phyloP scores from a whole-genome alignment of 495 filamentous ascomycete genomes.

The Aspergillus haitiensis region DNA sequence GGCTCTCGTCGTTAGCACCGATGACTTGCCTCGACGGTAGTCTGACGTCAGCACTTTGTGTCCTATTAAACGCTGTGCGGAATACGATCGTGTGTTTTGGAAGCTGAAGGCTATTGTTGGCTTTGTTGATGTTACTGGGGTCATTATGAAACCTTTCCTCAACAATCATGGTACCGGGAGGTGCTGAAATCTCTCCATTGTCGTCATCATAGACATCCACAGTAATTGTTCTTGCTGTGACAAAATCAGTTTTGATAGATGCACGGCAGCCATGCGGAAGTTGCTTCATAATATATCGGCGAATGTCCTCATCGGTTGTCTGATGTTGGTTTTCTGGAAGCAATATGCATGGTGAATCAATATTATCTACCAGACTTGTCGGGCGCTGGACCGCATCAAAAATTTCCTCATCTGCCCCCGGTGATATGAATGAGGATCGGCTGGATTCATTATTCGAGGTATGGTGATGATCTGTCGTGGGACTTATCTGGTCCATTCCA shows the following conservation, averaged over 20 bases:
- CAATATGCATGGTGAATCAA: constrained; percentile 28
- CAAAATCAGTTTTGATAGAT: constrained; percentile 63
- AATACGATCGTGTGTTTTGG: constrained; percentile 49
- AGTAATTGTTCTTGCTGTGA: constrained; percentile 68
- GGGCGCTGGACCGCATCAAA: constrained; percentile 52
- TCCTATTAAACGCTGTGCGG: constrained; percentile 46
- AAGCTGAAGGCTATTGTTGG: constrained; percentile 21
- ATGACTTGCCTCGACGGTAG: constrained; percentile 22
- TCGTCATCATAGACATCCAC: constrained; percentile 68
- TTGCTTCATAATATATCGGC: constrained; percentile 47
- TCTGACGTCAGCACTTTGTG: constrained; percentile 42
- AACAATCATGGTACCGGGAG: constrained; percentile 66
- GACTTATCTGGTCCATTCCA: constrained; percentile 39
- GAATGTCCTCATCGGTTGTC: constrained; percentile 47
- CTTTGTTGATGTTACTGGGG: constrained; percentile 26
- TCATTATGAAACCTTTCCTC: constrained; percentile 54
- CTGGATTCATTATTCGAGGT: constrained; percentile 23
- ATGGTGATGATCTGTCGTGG: constrained; percentile 21
- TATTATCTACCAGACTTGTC: constrained; percentile 26
- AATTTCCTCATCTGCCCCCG: constrained; percentile 41
- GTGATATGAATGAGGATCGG: constrained; percentile 41
- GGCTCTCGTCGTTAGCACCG: neutral
- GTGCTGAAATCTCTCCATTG: constrained; percentile 58
- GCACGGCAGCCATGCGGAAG: constrained; percentile 50
- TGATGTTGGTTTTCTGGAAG: constrained; percentile 37